phyloP scores from a whole-genome alignment of 2,329 filamentous ascomycete genomes.

The Aotearoamyces nothofagi region DNA sequence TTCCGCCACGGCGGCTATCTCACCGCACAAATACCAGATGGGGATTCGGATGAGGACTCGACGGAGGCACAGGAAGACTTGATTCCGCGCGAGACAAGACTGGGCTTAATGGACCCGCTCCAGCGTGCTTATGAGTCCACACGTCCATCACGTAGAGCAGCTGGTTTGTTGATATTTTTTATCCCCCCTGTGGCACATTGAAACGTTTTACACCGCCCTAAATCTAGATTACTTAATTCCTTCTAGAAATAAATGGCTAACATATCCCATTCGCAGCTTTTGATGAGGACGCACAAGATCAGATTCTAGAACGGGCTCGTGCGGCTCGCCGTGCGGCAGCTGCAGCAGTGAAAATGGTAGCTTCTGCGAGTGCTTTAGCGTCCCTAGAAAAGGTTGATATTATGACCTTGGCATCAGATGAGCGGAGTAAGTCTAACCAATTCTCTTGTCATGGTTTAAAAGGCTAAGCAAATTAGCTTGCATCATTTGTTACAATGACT shows the following conservation, averaged over 20 bases:
- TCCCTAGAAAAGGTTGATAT: slow-evolving; percentile 16
- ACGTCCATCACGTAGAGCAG: neutral
- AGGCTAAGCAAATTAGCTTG: slow-evolving; percentile 28
- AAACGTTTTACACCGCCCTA: too few species aligned
- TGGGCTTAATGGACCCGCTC: too few species aligned
- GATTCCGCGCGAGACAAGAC: too few species aligned
- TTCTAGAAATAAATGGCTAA: too few species aligned
- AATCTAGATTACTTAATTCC: too few species aligned
- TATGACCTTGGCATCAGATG: slow-evolving; percentile 11
- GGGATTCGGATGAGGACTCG: slow-evolving; percentile 5
- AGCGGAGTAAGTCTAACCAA: slow-evolving; percentile 14
- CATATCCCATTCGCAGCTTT: too few species aligned
- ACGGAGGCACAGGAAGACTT: too few species aligned
- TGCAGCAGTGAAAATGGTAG: slow-evolving; percentile 12
- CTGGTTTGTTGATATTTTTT: neutral
- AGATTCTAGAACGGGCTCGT: slow-evolving; percentile 10
- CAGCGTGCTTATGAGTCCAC: too few species aligned
- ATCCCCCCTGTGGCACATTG: too few species aligned
- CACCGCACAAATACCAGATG: too few species aligned
- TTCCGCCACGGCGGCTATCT: too few species aligned
- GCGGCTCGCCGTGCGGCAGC: slow-evolving; percentile 10
- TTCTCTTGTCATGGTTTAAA: neutral
- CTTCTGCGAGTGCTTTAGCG: slow-evolving; percentile 14
- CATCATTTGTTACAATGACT: slow-evolving; percentile 51
- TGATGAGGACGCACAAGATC: neutral